A percentile compares a stretch with the other conserved stretches of the same genome.
phyloP scores from a whole-genome alignment of 306 rosid species.

The Vigna trinervia region DNA sequence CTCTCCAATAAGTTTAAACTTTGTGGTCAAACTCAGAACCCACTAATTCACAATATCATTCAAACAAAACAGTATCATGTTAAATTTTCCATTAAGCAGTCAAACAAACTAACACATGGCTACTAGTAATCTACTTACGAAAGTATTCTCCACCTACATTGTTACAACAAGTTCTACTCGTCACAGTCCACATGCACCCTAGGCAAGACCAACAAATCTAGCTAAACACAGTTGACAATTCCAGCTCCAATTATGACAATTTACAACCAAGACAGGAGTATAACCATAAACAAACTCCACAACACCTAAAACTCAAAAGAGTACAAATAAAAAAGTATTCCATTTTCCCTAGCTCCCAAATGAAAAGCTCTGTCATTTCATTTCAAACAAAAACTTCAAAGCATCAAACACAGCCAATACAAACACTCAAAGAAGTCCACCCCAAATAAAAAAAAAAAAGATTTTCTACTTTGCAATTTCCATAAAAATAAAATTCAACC shows the following conservation, averaged over 20 bases:
- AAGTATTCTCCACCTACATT: conserved; percentile 36
- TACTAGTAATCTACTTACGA: background rate
- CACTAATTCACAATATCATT: conserved; percentile 1
- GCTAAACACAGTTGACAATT: background rate
- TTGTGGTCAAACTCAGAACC: conserved; percentile 18
- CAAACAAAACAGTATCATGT: background rate
- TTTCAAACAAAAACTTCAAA: background rate
- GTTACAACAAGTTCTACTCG: conserved; percentile 12
- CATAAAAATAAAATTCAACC: background rate
- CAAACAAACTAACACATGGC: background rate
- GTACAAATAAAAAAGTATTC: background rate
- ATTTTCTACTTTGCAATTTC: background rate
- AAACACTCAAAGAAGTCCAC: background rate
- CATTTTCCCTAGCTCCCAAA: background rate
- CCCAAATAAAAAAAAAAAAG: background rate
- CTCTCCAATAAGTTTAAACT: background rate
- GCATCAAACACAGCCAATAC: background rate
- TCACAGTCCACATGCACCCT: background rate
- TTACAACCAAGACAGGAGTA: conserved; percentile 1
- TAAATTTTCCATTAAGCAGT: background rate
- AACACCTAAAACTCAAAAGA: conserved; percentile 13
- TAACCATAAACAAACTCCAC: background rate
- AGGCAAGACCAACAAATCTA: conserved; percentile 13
- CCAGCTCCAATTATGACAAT: conserved; percentile 1
- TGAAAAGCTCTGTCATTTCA: conserved; percentile 10